Evolutionary conservation across 345 rosid genomes (phyloP).

Genomic region (Crucihimalaya himalaica): DNA sequence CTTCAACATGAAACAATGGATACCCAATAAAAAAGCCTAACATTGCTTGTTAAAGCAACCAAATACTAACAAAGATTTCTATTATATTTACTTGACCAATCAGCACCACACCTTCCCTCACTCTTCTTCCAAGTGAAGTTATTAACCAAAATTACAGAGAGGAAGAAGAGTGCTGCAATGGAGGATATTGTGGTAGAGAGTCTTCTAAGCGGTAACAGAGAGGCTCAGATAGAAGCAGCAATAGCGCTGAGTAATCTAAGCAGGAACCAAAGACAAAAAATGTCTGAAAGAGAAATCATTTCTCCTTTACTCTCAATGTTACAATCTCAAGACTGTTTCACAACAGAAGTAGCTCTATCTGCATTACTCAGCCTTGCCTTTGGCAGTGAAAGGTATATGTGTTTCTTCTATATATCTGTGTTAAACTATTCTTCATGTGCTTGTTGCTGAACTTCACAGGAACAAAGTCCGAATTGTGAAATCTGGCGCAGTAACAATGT

Average conservation of each 20-base stretch:
- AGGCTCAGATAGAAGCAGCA: conserved; percentile 65
- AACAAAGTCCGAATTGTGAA: conserved; percentile 73
- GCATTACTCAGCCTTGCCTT: conserved; percentile 81
- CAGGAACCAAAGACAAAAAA: conserved; percentile 55
- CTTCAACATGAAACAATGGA: conserved; percentile 86
- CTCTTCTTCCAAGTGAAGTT: conserved; percentile 41
- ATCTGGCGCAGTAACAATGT: conserved; percentile 59
- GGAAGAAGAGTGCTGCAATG: conserved; percentile 44
- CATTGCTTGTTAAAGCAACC: conserved; percentile 65
- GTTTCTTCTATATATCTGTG: neutral
- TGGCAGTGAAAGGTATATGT: conserved; percentile 83
- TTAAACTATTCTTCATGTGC: neutral
- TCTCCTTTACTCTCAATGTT: conserved; percentile 72
- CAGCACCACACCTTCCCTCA: conserved; percentile 36
- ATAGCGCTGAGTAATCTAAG: conserved; percentile 51
- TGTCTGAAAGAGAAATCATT: conserved; percentile 67
- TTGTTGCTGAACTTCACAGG: conserved; percentile 43
- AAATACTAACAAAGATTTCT: conserved; percentile 22
- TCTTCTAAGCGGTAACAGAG: conserved; percentile 58
- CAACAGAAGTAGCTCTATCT: conserved; percentile 69
- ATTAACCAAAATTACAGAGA: conserved; percentile 24
- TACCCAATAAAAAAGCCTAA: conserved; percentile 54
- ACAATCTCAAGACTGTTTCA: conserved; percentile 57
- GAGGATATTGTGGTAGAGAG: conserved; percentile 57
- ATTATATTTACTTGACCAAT: conserved; percentile 32